Percentiles rank a stretch among this genome's conserved stretches.
phyloP scores from a whole-genome alignment of 2,329 filamentous ascomycete genomes.

The Penicillium decumbens region DNA sequence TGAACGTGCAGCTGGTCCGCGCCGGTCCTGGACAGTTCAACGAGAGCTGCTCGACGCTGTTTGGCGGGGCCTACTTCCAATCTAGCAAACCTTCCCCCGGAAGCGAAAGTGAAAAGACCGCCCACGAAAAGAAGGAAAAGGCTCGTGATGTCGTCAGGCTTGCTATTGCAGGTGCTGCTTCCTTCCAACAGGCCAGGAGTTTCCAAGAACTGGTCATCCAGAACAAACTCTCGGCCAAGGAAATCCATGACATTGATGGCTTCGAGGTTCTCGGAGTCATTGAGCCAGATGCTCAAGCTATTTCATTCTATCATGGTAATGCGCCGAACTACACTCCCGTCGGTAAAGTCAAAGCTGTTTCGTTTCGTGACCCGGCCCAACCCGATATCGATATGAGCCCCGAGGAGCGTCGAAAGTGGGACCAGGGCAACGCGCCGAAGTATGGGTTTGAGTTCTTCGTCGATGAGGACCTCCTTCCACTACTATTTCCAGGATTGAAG shows the following conservation, averaged over 20 bases:
- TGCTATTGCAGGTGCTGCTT: conserved; percentile 48
- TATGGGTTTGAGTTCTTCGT: conserved; percentile 58
- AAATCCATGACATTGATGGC: conserved; percentile 49
- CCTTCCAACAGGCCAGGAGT: conserved; percentile 33
- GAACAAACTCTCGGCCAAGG: conserved; percentile 40
- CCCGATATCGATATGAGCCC: conserved; percentile 36
- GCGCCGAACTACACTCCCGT: conserved; percentile 47
- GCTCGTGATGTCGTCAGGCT: conserved; percentile 50
- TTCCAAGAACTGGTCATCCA: conserved; percentile 37
- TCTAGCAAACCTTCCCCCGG: not conserved
- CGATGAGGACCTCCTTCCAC: conserved; percentile 56
- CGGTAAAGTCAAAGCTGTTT: conserved; percentile 51
- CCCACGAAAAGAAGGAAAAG: conserved; percentile 34
- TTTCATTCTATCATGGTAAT: conserved; percentile 47
- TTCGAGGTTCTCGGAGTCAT: conserved; percentile 58
- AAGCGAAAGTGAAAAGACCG: not conserved
- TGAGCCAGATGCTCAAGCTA: conserved; percentile 42
- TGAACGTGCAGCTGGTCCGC: conserved; percentile 49
- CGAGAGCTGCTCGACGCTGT: conserved; percentile 64
- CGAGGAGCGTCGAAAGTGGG: conserved; percentile 30
- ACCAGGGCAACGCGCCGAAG: conserved; percentile 13
- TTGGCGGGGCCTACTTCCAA: conserved; percentile 51
- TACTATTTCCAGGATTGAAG: conserved; percentile 63
- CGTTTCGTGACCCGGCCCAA: conserved; percentile 46
- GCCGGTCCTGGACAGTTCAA: conserved; percentile 76